phyloP scores from a whole-genome alignment of 306 rosid genomes.

The Astragalus glycyphyllos region DNA sequence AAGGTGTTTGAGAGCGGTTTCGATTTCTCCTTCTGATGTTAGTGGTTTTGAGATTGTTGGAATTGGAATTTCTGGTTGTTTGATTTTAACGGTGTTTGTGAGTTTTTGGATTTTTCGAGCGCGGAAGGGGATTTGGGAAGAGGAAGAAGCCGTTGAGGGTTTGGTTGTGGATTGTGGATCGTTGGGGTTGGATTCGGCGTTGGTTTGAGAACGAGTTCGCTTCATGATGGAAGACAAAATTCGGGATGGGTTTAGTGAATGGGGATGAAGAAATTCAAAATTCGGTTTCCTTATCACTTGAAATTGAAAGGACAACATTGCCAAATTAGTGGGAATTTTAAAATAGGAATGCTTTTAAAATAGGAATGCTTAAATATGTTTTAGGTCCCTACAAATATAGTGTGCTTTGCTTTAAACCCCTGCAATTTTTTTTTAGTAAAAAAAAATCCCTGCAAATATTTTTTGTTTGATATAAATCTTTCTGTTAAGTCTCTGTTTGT shows the following conservation, averaged over 20 bases:
- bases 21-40: slow-evolving; percentile 50
- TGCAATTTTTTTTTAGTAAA: no score
- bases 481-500: no score
- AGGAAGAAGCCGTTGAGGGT: neutral
- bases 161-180: slow-evolving; percentile 10
- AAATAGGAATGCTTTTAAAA: no score
- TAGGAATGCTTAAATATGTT: no score
- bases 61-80: neutral
- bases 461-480: no score
- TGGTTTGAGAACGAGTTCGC: slow-evolving; percentile 50
- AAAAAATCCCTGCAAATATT: no score
- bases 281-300: no score
- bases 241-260: neutral
- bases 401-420: no score
- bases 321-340: no score
- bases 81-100: neutral
- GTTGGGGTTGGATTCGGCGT: slow-evolving; percentile 11
- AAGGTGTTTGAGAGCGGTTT: slow-evolving; percentile 62
- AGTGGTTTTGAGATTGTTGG: slow-evolving; percentile 44
- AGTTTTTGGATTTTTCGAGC: slow-evolving; percentile 59
- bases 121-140: slow-evolving; percentile 62
- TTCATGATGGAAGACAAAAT: slow-evolving; percentile 10
- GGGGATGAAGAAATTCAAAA: neutral
- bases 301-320: no score
- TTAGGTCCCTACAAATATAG: no score